These are phyloP conservation scores for Clarireedia homoeocarpa DNA, from an alignment of 2,329 filamentous ascomycete genomes.

Conservation along the genomic window DNA sequence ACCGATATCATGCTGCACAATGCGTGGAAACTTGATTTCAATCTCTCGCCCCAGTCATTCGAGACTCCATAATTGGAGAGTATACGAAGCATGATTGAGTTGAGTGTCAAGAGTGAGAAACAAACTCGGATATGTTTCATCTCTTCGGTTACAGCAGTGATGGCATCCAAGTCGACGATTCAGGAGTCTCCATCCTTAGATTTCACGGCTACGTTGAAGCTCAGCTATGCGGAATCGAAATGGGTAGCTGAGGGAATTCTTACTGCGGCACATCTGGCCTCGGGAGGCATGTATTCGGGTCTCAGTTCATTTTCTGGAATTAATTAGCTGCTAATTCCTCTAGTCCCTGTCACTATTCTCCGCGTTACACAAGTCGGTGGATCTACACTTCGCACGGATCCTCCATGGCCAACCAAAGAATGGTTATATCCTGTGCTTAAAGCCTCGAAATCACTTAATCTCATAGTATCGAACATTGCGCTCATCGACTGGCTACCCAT, in stretches of 20 bases:
- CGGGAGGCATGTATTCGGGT: conserved; percentile 17
- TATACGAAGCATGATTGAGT: conserved; percentile 32
- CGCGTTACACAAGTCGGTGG: conserved; percentile 43
- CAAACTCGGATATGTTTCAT: not conserved
- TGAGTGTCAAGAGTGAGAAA: not conserved
- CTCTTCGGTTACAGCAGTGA: not conserved
- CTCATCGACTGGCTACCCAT: conserved; percentile 39
- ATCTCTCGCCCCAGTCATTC: conserved; percentile 30
- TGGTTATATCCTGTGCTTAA: conserved; percentile 39
- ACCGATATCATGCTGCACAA: conserved; percentile 12
- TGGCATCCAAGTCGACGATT: not conserved
- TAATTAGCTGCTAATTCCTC: not conserved
- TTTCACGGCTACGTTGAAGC: not conserved
- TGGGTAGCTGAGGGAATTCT: conserved; percentile 32
- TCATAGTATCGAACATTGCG: not conserved
- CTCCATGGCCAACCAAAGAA: conserved; percentile 48
- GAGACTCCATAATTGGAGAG: conserved; percentile 30
- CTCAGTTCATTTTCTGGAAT: no score
- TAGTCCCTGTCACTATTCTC: conserved; percentile 34
- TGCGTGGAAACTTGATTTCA: conserved; percentile 34
- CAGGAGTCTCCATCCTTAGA: not conserved
- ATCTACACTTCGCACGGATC: conserved; percentile 29
- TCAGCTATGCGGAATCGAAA: conserved; percentile 23
- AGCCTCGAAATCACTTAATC: not conserved
- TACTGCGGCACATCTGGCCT: conserved; percentile 30